Percentiles rank a stretch among this genome's conserved stretches.
Conservation (phyloP, 1,139 yeast genomes). For the Kodamaea ohmeri region DNA sequence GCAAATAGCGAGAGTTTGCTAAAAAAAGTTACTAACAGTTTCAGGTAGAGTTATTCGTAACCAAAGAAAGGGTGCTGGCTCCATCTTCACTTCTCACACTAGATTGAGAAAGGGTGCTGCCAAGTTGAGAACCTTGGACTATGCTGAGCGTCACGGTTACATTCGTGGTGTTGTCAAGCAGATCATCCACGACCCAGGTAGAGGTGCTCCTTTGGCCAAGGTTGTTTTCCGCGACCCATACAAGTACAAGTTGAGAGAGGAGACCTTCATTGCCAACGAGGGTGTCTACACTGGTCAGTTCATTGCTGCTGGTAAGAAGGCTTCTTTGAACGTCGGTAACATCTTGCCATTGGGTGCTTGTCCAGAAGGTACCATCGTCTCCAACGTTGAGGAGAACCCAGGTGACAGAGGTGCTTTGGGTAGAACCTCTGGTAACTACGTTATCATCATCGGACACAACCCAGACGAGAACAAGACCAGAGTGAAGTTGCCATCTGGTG, state of each 20-base stretch:
- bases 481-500: constrained; percentile 98
- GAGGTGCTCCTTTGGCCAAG: constrained; percentile 99
- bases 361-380: constrained; percentile 99
- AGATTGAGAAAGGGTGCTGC: constrained; percentile 99
- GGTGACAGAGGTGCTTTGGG: constrained; percentile 99
- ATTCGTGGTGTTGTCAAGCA: constrained; percentile 98
- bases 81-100: constrained; percentile 99
- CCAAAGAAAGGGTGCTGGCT: constrained; percentile 99
- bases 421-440: constrained; percentile 99
- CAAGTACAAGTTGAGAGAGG: constrained; percentile 97
- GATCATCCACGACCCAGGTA: constrained; percentile 99
- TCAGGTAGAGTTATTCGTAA: constrained; percentile 99
- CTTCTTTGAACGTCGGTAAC: constrained; percentile 96
- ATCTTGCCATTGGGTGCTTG: constrained; percentile 94
- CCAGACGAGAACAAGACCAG: constrained; percentile 97
- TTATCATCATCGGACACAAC: constrained; percentile 98
- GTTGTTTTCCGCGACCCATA: constrained; percentile 99
- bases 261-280: constrained; percentile 98
- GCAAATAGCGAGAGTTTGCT: no score
- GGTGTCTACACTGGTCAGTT: constrained; percentile 99
- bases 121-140: constrained; percentile 98
- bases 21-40: constrained; percentile 14
- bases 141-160: constrained; percentile 99
- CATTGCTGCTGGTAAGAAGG: constrained; percentile 98
- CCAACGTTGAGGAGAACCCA: constrained; percentile 98